These are phyloP conservation scores for Cladophialophora psammophila DNA, from an alignment of 2,329 filamentous ascomycete species.

Conservation along the genomic window DNA sequence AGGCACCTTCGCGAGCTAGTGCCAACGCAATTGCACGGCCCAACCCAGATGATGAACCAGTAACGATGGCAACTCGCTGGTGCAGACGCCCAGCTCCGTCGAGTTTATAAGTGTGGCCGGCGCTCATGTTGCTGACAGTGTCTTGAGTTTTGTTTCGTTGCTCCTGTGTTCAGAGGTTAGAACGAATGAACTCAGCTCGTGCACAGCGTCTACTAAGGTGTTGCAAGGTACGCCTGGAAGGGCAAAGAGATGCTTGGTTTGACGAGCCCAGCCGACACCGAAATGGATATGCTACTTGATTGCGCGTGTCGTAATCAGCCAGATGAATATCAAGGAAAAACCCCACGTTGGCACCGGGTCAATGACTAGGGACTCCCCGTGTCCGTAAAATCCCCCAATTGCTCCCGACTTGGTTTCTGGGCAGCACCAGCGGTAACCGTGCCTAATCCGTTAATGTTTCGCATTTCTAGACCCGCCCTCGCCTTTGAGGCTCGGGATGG, in stretches of 20 bases:
- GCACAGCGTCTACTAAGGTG: neutral
- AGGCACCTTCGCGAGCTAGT: constrained; percentile 51
- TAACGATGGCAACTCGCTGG: constrained; percentile 53
- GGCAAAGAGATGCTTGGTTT: neutral
- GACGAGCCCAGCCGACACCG: neutral
- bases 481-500: no score
- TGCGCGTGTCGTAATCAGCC: neutral
- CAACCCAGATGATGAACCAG: constrained; percentile 56
- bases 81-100: constrained; percentile 25
- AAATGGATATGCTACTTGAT: no score
- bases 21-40: constrained; percentile 56
- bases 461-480: no score
- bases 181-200: neutral
- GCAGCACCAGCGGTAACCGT: no score
- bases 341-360: neutral
- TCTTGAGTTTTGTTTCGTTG: neutral
- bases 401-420: neutral
- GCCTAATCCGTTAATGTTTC: no score
- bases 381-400: neutral
- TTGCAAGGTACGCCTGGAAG: neutral
- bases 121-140: neutral
- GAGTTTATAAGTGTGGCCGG: constrained; percentile 10
- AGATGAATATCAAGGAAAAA: neutral
- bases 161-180: neutral
- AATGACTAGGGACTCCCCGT: neutral